A percentile compares a stretch with the other conserved stretches of the same genome.
Conservation (phyloP, 1,284 basidiomycete species). For the Trametes hirsuta region DNA sequence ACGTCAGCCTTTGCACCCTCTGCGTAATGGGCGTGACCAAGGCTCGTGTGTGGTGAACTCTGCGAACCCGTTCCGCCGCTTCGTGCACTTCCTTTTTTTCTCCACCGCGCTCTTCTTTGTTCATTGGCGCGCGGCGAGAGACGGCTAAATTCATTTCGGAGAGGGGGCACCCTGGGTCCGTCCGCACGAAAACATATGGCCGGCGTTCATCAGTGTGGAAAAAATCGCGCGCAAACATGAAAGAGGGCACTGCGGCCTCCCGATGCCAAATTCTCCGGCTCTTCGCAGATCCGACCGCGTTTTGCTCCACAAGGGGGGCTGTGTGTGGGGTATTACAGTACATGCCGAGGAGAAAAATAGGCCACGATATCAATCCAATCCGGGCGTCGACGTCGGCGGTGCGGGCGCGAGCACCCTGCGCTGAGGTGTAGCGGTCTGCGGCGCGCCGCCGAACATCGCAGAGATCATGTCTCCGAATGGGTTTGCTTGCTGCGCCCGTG, state of each 20-base stretch:
- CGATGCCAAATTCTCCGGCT: conserved; percentile 8
- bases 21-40: conserved; percentile 1
- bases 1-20: neutral
- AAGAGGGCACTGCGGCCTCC: neutral
- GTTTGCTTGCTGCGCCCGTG: conserved; percentile 70
- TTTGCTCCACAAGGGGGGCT: conserved; percentile 2
- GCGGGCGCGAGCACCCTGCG: conserved; percentile 48
- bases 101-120: neutral
- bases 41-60: neutral
- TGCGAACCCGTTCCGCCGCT: too few relatives aligned
- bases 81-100: too few relatives aligned
- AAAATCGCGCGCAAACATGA: conserved; percentile 7
- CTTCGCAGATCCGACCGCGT: conserved; percentile 5
- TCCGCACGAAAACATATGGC: conserved; percentile 1
- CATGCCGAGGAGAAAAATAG: neutral
- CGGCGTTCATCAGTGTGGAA: conserved; percentile 6
- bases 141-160: too few relatives aligned
- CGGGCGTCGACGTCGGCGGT: conserved; percentile 34
- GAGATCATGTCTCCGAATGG: conserved; percentile 85
- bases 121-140: neutral
- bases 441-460: conserved; percentile 71
- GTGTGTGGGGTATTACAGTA: neutral
- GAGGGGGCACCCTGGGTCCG: neutral
- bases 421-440: conserved; percentile 32
- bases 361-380: conserved; percentile 39